phyloP scores from a whole-genome alignment of 2,329 filamentous ascomycete species.

The Xylariaceae sp. region DNA sequence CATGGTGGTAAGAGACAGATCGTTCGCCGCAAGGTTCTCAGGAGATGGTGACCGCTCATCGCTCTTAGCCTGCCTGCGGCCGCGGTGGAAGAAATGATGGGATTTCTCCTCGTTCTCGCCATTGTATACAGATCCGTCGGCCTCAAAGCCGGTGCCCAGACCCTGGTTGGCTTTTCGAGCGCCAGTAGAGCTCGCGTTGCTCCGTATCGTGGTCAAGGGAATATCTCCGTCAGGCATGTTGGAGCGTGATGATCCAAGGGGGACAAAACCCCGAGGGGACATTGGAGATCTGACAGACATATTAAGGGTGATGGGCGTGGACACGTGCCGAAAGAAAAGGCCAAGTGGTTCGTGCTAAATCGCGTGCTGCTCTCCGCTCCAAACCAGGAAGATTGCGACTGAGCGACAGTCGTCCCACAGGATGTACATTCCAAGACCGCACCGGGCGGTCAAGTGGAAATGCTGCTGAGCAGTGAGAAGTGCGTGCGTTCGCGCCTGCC shows the following conservation, averaged over 20 bases:
- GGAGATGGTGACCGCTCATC: conserved; percentile 36
- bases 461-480: conserved; percentile 2
- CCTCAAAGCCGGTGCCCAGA: conserved; percentile 28
- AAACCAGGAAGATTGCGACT: conserved; percentile 10
- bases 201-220: conserved; percentile 42
- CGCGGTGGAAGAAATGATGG: conserved; percentile 38
- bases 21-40: conserved; percentile 43
- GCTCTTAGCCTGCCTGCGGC: conserved; percentile 45
- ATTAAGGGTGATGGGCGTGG: conserved; percentile 1
- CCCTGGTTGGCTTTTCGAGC: conserved; percentile 43
- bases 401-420: conserved; percentile 3
- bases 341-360: background rate
- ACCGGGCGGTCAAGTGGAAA: conserved; percentile 27
- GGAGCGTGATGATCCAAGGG: conserved; percentile 20
- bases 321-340: background rate
- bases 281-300: conserved; percentile 29
- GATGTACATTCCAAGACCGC: conserved; percentile 19
- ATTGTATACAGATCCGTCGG: conserved; percentile 26
- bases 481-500: background rate
- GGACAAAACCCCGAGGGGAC: conserved; percentile 28
- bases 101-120: conserved; percentile 41
- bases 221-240: conserved; percentile 23
- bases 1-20: conserved; percentile 57
- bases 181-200: conserved; percentile 49
- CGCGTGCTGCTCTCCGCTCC: background rate